A percentile compares a stretch with the other conserved stretches of the same genome.
Conservation (phyloP, 2,329 filamentous ascomycete species). For the Fusarium illudens region DNA sequence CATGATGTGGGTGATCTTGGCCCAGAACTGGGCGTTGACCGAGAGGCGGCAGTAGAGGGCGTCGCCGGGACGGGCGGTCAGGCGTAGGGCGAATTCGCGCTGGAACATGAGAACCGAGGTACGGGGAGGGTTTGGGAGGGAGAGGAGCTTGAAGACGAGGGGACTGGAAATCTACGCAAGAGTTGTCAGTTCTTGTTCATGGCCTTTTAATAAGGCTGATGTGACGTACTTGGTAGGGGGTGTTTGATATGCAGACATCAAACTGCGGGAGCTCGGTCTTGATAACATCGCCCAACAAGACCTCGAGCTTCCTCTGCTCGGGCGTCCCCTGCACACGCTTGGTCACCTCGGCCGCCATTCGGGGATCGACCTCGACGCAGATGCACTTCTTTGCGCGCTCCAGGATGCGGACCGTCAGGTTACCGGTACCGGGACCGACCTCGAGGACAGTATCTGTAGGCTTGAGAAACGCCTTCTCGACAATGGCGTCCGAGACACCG, state of each 20-base stretch:
- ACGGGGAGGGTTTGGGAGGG: constrained; percentile 81
- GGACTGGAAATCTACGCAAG: constrained; percentile 79
- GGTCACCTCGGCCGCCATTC: constrained; percentile 95
- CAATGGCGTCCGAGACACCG: constrained; percentile 77
- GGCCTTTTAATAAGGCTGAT: not conserved
- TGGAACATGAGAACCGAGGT: constrained; percentile 95
- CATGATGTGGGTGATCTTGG: constrained; percentile 74
- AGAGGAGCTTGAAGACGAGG: constrained; percentile 88
- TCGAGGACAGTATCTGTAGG: constrained; percentile 91
- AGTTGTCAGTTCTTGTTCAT: constrained; percentile 23
- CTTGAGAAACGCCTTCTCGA: constrained; percentile 83
- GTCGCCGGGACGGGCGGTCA: constrained; percentile 89
- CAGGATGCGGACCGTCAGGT: constrained; percentile 87
- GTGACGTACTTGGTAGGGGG: constrained; percentile 66
- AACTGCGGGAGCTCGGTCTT: constrained; percentile 82
- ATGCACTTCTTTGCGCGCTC: constrained; percentile 84
- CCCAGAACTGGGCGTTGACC: constrained; percentile 93
- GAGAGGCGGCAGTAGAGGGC: constrained; percentile 89
- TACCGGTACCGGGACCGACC: constrained; percentile 89
- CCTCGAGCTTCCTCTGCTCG: constrained; percentile 82
- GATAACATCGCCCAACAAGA: constrained; percentile 86
- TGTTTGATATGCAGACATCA: constrained; percentile 80
- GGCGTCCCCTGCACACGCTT: constrained; percentile 93
- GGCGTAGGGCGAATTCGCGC: constrained; percentile 88
- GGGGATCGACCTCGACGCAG: constrained; percentile 90